These are phyloP conservation scores for Penicillium sp. DNA, from an alignment of 2,329 filamentous ascomycete species.

Conservation along the genomic window DNA sequence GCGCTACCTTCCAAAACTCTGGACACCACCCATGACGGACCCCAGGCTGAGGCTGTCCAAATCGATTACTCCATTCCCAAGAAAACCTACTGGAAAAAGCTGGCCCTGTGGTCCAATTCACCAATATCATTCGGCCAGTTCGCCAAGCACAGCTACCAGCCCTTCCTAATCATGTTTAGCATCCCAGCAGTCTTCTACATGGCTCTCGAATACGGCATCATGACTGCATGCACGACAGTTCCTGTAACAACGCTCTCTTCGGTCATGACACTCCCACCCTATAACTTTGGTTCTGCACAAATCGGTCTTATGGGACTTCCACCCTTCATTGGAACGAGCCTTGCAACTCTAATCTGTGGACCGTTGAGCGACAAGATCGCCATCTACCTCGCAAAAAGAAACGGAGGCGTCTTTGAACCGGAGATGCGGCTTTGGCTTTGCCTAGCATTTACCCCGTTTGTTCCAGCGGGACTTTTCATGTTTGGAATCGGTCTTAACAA, in stretches of 20 bases:
- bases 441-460: slow-evolving; percentile 27
- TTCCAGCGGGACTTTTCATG: slow-evolving; percentile 38
- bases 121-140: slow-evolving; percentile 12
- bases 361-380: slow-evolving; percentile 40
- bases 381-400: slow-evolving; percentile 35
- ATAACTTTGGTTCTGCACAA: slow-evolving; percentile 39
- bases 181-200: slow-evolving; percentile 53
- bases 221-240: slow-evolving; percentile 41
- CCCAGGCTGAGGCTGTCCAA: neutral
- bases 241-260: slow-evolving; percentile 37
- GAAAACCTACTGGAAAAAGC: slow-evolving; percentile 40
- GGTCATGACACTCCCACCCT: slow-evolving; percentile 39
- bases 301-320: slow-evolving; percentile 44
- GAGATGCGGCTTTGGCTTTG: slow-evolving; percentile 44
- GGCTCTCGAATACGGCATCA: slow-evolving; percentile 39
- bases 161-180: slow-evolving; percentile 29
- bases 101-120: slow-evolving; percentile 34
- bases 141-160: slow-evolving; percentile 28
- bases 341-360: slow-evolving; percentile 36
- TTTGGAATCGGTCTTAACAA: slow-evolving; percentile 40
- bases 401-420: slow-evolving; percentile 45
- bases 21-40: neutral
- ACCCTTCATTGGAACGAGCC: slow-evolving; percentile 40
- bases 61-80: slow-evolving; percentile 13
- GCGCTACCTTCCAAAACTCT: neutral